These are phyloP conservation scores for Wickerhamomyces alni DNA, from an alignment of 805 yeast genomes.

Conservation along the genomic window DNA sequence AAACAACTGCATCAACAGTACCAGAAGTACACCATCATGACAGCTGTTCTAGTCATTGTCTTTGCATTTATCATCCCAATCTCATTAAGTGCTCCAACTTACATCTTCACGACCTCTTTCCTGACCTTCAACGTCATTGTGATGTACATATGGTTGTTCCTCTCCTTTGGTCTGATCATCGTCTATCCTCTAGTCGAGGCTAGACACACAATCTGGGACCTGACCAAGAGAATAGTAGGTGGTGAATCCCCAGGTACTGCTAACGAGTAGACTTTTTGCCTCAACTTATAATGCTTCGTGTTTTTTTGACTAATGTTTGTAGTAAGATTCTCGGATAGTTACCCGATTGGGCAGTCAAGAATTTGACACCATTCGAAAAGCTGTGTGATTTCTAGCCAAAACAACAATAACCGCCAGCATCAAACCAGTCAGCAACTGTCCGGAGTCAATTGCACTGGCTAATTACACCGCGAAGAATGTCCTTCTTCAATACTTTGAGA, in stretches of 20 bases:
- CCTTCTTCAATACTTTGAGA: slow-evolving; percentile 38
- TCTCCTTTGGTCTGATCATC: slow-evolving; percentile 27
- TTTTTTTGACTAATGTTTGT: no score
- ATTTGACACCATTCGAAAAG: not conserved
- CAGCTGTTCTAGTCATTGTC: slow-evolving; percentile 19
- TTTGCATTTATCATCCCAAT: slow-evolving; percentile 29
- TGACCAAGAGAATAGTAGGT: slow-evolving; percentile 1
- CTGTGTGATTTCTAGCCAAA: no score
- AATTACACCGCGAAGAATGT: no score
- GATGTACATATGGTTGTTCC: slow-evolving; percentile 30
- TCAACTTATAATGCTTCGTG: no score
- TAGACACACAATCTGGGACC: slow-evolving; percentile 9
- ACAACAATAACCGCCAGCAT: no score
- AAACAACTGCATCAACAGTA: slow-evolving; percentile 25
- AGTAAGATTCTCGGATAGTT: no score
- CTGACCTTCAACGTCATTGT: slow-evolving; percentile 27
- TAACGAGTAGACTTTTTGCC: no score
- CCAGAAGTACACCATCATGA: slow-evolving; percentile 24
- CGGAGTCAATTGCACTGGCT: no score
- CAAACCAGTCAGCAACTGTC: no score
- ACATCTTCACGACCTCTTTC: slow-evolving; percentile 28
- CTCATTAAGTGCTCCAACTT: slow-evolving; percentile 29
- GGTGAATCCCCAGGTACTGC: not conserved
- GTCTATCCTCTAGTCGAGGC: slow-evolving; percentile 27
- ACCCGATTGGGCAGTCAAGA: slow-evolving; percentile 12